A percentile compares a stretch with the other conserved stretches of the same genome.
phyloP scores from a whole-genome alignment of 768 basidiomycete genomes.

The Podaxis sp. region DNA sequence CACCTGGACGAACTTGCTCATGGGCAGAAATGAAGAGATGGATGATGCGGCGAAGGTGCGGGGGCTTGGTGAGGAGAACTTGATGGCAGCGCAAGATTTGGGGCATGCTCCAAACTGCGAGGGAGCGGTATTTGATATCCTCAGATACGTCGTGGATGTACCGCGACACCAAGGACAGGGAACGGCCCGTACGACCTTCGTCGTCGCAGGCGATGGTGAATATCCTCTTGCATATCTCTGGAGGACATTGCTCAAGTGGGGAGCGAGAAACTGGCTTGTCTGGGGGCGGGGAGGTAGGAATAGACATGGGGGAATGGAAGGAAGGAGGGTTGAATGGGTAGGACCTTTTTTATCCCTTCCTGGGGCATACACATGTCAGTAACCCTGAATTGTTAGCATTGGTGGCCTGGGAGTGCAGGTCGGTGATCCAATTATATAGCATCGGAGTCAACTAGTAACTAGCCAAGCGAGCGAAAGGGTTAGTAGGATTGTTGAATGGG shows the following conservation, averaged over 20 bases:
- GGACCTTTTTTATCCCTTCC: neutral
- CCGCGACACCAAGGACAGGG: constrained; percentile 31
- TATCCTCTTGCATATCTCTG: constrained; percentile 8
- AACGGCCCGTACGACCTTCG: constrained; percentile 29
- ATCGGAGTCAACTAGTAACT: too few relatives aligned
- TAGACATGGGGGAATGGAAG: neutral
- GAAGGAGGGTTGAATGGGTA: neutral
- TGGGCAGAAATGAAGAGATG: constrained; percentile 24
- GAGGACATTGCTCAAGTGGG: constrained; percentile 2
- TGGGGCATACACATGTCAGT: neutral
- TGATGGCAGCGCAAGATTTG: constrained; percentile 22
- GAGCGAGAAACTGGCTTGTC: neutral
- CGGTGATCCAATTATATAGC: neutral
- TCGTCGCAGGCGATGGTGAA: constrained; percentile 32
- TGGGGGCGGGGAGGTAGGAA: neutral
- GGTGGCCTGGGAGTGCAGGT: neutral
- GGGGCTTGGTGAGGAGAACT: constrained; percentile 18
- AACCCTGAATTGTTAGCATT: constrained; percentile 1
- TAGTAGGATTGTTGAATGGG: too few relatives aligned
- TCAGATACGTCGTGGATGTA: constrained; percentile 22
- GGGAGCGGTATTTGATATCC: constrained; percentile 23
- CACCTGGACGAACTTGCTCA: constrained; percentile 12
- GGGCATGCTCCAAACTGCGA: constrained; percentile 21
- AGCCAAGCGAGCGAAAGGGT: too few relatives aligned
- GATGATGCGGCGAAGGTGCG: constrained; percentile 20